Evolutionary conservation across 2,329 filamentous ascomycete genomes (phyloP), one percentile per base, ranked within the genome.

Genomic region (Stemphylium lycopersici): DNA sequence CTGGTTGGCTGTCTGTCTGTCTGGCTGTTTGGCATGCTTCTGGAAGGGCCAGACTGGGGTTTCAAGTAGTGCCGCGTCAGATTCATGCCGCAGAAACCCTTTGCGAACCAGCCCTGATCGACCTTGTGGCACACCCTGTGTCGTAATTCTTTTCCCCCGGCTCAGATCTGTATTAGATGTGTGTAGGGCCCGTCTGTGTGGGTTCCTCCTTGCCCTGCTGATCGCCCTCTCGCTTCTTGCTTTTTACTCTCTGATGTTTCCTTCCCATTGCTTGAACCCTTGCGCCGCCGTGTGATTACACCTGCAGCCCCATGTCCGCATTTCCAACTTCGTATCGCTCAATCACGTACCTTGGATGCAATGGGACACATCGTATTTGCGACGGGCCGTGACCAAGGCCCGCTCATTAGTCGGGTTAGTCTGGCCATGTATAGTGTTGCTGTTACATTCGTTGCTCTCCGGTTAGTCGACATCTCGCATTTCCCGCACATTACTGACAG

Each of bases 281-380:
- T 52, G 41, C 18, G 48, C 37, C 20, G 12, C 31, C 10, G 26
- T 34, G 22, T 37, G 20, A 49, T 55, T 20, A 37, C 33, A 39
- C 24, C 39, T 31, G 39, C 36, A 44, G 31, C 44, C 48, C 40
- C 58, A 62, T 63, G 61, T 61, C 52, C 45, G 40, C 20, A 33
- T 37, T 51, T 24, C 44, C 47, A 41, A 36, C 48, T 29, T 52
- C 55, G 40, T 51, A 52, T 53, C 52, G 7, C 46, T 38, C 50
- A 43, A 32, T 36, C 34, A 44, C 44, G 20, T 22, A 36, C n/a
- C 29, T 45, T 55, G 36, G 29, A 39, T 22, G 32, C 41, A 40
- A 66, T 66, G 63, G 61, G 59, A n/a, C 59, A 66, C 20, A 60
- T 66, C 20, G 53, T 66, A 31, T 59, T 62, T 31, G 42, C 50